A percentile compares a stretch with the other conserved stretches of the same genome.
These are phyloP conservation scores for Hymenoscyphus albidus DNA, from an alignment of 2,329 filamentous ascomycete species.

Conservation along the genomic window DNA sequence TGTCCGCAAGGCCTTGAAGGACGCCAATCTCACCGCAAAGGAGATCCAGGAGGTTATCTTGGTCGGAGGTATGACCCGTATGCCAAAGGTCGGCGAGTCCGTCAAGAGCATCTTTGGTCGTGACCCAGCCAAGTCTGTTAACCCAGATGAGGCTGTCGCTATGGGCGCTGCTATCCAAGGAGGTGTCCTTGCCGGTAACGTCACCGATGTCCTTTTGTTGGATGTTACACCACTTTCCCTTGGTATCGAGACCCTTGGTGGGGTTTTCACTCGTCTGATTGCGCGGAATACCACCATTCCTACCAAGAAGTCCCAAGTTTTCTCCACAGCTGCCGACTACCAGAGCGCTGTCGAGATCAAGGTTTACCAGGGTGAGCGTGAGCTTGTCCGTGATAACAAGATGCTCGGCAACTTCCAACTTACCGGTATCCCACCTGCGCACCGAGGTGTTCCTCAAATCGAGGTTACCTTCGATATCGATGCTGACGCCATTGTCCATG, in stretches of 20 bases:
- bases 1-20: constrained; percentile 94
- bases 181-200: constrained; percentile 92
- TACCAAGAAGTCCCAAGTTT: constrained; percentile 98
- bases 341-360: constrained; percentile 99
- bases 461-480: constrained; percentile 99
- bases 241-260: constrained; percentile 96
- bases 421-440: constrained; percentile 91
- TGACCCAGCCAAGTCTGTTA: constrained; percentile 95
- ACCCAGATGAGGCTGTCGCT: constrained; percentile 96
- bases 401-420: constrained; percentile 99
- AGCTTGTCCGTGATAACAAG: constrained; percentile 98
- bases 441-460: constrained; percentile 92
- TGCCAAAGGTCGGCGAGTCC: constrained; percentile 96
- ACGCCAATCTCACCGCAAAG: constrained; percentile 84
- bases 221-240: constrained; percentile 95
- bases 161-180: constrained; percentile 97
- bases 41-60: constrained; percentile 98
- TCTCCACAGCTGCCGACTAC: constrained; percentile 97
- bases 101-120: constrained; percentile 97
- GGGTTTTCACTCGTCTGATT: constrained; percentile 97
- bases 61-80: constrained; percentile 98
- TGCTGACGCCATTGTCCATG: constrained; percentile 95
- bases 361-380: constrained; percentile 99
- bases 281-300: constrained; percentile 99
- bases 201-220: constrained; percentile 91